These are phyloP conservation scores for Monosporascus sp. DNA, from an alignment of 2,329 filamentous ascomycete genomes.

Conservation along the genomic window DNA sequence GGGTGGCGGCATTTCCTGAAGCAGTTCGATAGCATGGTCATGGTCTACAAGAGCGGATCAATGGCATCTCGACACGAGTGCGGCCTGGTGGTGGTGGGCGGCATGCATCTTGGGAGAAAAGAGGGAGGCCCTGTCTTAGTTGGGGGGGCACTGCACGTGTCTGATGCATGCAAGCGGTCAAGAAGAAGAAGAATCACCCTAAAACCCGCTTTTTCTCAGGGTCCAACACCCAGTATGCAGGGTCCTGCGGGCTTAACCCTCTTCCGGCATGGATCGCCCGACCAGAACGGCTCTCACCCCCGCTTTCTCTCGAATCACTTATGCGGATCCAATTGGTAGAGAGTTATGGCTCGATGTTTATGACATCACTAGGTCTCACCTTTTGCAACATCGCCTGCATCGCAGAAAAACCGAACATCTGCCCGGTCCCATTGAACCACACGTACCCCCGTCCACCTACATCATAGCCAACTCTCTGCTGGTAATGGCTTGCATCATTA, in stretches of 20 bases:
- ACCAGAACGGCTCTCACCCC: neutral
- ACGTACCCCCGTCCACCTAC: neutral
- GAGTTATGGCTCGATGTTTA: neutral
- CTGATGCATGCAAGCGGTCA: too few relatives aligned
- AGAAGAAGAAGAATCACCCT: too few relatives aligned
- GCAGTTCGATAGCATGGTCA: neutral
- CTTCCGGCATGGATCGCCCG: neutral
- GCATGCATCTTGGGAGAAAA: too few relatives aligned
- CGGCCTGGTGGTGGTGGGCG: too few relatives aligned
- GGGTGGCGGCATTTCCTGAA: slow-evolving; percentile 12
- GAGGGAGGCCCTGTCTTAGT: too few relatives aligned
- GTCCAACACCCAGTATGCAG: slow-evolving; percentile 12
- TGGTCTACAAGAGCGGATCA: neutral
- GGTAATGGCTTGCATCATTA: neutral
- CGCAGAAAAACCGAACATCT: neutral
- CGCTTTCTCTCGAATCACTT: neutral
- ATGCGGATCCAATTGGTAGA: neutral
- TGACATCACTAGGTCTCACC: neutral
- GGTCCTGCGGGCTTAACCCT: slow-evolving; percentile 2
- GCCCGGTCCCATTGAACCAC: neutral
- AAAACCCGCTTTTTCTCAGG: neutral
- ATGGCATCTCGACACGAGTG: neutral
- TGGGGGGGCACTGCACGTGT: too few relatives aligned
- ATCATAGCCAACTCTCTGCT: neutral
- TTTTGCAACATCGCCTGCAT: neutral